Evolutionary conservation across 1,284 basidiomycete species (phyloP), one percentile per base, ranked within the genome.

Genomic region (Apiotrichum laibachii): DNA sequence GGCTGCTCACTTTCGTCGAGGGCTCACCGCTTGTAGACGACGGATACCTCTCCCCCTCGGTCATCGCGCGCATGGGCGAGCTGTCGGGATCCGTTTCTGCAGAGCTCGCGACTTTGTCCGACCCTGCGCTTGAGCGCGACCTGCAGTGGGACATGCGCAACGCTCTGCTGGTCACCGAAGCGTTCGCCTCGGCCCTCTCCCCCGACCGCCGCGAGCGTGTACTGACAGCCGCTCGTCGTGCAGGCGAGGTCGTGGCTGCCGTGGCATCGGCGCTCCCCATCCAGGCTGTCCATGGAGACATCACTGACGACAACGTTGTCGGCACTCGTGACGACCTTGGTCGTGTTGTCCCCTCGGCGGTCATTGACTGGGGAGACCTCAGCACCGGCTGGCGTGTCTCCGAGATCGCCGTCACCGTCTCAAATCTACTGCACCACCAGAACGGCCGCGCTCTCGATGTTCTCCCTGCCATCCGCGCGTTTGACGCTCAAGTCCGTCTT

Each of bases 361-460:
- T 61, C 16, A 61, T 61, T 33, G 59, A 61, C 59, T 61, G 59
- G 59, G 59, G 59, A 15, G 59, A 61, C 52, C 44, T 61, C 3
- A 26, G 47, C 19, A 46, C 43, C 4, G 59, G 59, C 6, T 61
- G 52, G 52, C 59, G 59, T 22, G 59, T 61, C 2, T 55, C 59
- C 26, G 59, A 61, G 49, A 50, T 61, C 9, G 59, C 59, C 0
- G 55, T 61, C 15, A 50, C 55, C 7, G 43, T 61, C 2, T 54
- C 55, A 6, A 19, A 42, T 21, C 33, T 61, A 34, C 53, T 61
- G 55, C 59, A 61, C 44, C 59, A 61, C 39, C 42, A 50, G 22
- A 13, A 19, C 8, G 39, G 21, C 2, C 42, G 19, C 15, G 33
- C 59, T 10, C 54, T 57, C 8, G 55, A 56, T 37, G 52, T 35